Conservation (phyloP, 257 asterid species). For the Primulina eburnea region DNA sequence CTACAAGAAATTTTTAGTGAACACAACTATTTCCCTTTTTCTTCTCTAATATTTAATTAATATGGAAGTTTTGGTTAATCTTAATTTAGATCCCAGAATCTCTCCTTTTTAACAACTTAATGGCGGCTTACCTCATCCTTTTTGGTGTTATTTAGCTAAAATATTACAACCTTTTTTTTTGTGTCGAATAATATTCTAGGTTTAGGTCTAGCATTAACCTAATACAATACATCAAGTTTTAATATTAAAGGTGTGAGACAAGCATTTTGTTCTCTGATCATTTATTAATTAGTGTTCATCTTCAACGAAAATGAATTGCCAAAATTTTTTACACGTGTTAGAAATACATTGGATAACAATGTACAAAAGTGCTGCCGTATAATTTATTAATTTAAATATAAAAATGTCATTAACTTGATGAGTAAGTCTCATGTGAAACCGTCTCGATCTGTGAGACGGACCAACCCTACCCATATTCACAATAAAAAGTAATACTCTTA, state of each 20-base stretch:
- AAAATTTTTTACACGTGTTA: too few species aligned
- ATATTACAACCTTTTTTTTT: slow-evolving; percentile 15
- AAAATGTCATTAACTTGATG: too few species aligned
- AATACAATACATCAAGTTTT: slow-evolving; percentile 8
- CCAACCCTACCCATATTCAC: too few species aligned
- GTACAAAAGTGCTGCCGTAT: too few species aligned
- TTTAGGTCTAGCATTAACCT: slow-evolving; percentile 28
- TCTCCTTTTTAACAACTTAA: slow-evolving; percentile 37
- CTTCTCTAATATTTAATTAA: slow-evolving; percentile 37
- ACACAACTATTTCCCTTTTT: slow-evolving; percentile 22
- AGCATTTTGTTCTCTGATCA: neutral
- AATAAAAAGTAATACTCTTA: too few species aligned
- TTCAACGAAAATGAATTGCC: too few species aligned
- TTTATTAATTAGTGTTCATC: neutral
- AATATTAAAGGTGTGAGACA: neutral
- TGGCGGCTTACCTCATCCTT: slow-evolving; percentile 67
- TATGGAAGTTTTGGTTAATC: slow-evolving; percentile 45
- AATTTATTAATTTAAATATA: too few species aligned
- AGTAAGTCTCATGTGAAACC: too few species aligned
- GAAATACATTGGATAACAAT: too few species aligned
- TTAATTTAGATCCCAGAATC: slow-evolving; percentile 36
- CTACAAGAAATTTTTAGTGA: neutral
- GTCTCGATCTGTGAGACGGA: too few species aligned
- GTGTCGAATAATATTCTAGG: slow-evolving; percentile 5
- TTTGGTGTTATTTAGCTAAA: slow-evolving; percentile 30